phyloP scores from a whole-genome alignment of 768 basidiomycete species.

The Kondoa malvinella region DNA sequence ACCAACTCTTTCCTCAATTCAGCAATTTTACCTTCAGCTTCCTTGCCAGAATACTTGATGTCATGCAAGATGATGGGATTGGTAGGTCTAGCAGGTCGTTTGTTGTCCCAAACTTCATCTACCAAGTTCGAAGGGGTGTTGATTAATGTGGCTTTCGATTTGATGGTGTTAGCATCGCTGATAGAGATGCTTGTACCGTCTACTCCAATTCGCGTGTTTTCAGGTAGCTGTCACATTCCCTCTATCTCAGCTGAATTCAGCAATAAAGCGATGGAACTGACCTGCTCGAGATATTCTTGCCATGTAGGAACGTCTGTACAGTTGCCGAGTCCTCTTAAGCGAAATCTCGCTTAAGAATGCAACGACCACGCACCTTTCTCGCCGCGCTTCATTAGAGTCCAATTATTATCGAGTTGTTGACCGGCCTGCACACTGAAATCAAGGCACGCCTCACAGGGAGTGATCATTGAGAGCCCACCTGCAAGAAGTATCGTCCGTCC shows the following conservation, averaged over 20 bases:
- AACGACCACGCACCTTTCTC: constrained; percentile 45
- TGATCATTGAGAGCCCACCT: constrained; percentile 30
- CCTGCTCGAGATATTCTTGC: constrained; percentile 71
- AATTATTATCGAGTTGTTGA: constrained; percentile 73
- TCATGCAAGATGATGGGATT: constrained; percentile 53
- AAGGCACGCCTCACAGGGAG: background rate
- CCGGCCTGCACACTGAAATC: constrained; percentile 37
- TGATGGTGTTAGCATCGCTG: constrained; percentile 50
- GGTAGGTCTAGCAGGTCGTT: constrained; percentile 51
- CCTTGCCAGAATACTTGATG: constrained; percentile 54
- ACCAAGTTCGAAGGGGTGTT: constrained; percentile 54
- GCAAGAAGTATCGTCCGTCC: constrained; percentile 86
- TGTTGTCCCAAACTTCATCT: constrained; percentile 53
- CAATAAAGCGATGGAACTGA: constrained; percentile 24
- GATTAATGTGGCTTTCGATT: constrained; percentile 45
- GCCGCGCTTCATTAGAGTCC: constrained; percentile 87
- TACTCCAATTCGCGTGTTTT: constrained; percentile 54
- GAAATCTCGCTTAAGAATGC: constrained; percentile 8
- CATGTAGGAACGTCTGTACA: constrained; percentile 63
- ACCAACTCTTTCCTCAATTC: constrained; percentile 48
- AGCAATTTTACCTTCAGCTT: constrained; percentile 49
- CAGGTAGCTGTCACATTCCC: constrained; percentile 43
- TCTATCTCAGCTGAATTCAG: background rate
- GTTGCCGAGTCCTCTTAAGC: constrained; percentile 7
- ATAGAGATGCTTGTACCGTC: constrained; percentile 61